A percentile compares a stretch with the other conserved stretches of the same genome.
Conservation (phyloP, 1,284 basidiomycete genomes). For the Amylostereum chailletii region DNA sequence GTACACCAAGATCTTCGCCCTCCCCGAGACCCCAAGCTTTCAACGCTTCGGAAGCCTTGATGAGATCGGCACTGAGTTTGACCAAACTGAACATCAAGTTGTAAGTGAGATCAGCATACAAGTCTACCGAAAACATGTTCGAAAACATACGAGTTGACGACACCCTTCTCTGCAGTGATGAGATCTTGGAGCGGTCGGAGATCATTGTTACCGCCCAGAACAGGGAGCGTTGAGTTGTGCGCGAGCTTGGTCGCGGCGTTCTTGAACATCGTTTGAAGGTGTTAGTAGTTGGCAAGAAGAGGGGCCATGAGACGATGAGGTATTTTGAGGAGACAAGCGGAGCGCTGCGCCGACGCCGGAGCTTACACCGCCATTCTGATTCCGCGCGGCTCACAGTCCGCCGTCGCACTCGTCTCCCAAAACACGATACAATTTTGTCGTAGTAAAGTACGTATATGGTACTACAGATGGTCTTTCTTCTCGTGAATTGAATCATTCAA, state of each 20-base stretch:
- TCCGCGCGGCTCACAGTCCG: too few species aligned
- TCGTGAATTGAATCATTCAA: conserved; percentile 3
- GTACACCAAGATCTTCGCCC: conserved; percentile 79
- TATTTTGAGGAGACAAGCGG: too few species aligned
- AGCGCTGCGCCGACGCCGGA: too few species aligned
- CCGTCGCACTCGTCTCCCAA: too few species aligned
- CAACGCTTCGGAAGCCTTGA: conserved; percentile 69
- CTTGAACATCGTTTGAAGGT: conserved; percentile 33
- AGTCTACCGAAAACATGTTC: neutral
- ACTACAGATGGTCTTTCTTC: neutral
- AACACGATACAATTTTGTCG: too few species aligned
- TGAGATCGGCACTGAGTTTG: conserved; percentile 57
- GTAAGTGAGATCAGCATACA: neutral
- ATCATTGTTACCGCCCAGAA: conserved; percentile 76
- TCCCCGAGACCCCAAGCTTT: conserved; percentile 77
- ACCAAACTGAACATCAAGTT: conserved; percentile 37
- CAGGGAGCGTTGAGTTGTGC: conserved; percentile 75
- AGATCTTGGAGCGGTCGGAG: conserved; percentile 78
- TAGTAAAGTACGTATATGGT: too few species aligned
- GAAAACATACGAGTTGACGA: conserved; percentile 58
- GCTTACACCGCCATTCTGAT: too few species aligned
- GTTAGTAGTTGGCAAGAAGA: too few species aligned
- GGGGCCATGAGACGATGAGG: too few species aligned
- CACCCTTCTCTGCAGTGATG: conserved; percentile 82
- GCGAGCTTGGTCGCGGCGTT: conserved; percentile 71